Evolutionary conservation across 805 yeast species (phyloP), one percentile per base, ranked within the genome.

Genomic region (Candida ovalis): DNA sequence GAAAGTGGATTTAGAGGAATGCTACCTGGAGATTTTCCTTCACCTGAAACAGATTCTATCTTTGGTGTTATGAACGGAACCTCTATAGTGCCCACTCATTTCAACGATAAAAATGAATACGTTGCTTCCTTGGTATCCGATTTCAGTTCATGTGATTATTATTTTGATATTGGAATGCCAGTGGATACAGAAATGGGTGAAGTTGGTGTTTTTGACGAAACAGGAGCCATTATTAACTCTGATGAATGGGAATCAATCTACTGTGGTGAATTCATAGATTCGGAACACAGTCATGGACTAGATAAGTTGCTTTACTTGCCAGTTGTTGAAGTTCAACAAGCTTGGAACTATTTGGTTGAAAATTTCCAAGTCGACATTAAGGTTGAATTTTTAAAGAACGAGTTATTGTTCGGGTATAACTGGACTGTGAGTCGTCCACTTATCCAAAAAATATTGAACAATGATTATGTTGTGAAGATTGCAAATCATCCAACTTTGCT

Each of bases 11-110:
- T 91, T 66, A 80, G 84, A 62, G 97, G 97, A 0, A 70, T 91
- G 51, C 70, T 92, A 32, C 98, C 98, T 0, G 96, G 95, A 2
- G 94, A 88, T 58, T 92, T 91, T 60, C 59, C 63, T 3, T 96
- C 68, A 24, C 59, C 68, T 3, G 30, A 35, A 13, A 9, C 32
- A 1, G 36, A 47, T 17, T 42, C 56, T 1, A 51, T 59, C 44
- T 59, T 61, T 13, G 57, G 55, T 5, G 54, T 63, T 18, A 42
- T 56, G 9, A 53, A 61, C 2, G 53, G 72, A 0, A 76, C 86
- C 0, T 73, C 85, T 21, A 51, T 56, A 1, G 58, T 74, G 1
- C 94, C 96, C 1, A 42, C 54, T 1, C 78, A 82, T 4, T 86
- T 88, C 89, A 91, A 92, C 61, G 84, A 89, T 57, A 68, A 72